Evolutionary conservation across 2,329 filamentous ascomycete genomes (phyloP), one percentile per base, ranked within the genome.

Genomic region (Rosellinia necatrix): DNA sequence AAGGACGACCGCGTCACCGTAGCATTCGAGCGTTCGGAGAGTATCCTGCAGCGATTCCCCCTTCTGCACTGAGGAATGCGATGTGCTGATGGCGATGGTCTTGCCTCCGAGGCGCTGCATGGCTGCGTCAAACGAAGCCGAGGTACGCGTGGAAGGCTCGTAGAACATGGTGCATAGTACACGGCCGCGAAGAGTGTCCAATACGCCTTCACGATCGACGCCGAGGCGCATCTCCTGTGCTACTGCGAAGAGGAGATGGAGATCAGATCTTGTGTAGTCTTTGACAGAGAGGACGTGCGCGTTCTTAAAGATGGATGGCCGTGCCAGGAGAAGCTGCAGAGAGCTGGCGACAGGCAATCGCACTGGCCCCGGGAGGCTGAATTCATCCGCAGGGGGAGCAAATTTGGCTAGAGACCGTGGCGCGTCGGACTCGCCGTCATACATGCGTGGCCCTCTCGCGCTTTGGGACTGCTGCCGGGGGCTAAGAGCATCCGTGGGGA

Each of bases 51-150:
- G 84, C 3, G 88, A 87, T 78, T 99, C 94, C 37, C 94, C 94
- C 82, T 99, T 99, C 74, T 92, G 84, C 3, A 92, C 92, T 12
- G 91, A 96, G 2, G 93, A 97, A 65, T 90, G 85, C 5, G 87
- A 83, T 2, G 93, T 96, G 35, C 91, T 81, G 69, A 97, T 87
- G 49, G 87, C 81, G 50, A 99, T 83, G 3, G 89, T 93, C 44
- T 91, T 85, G 43, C 94, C 94, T 65, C 94, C 94, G 4, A 99
- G 87, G 49, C 96, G 89, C 80, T 99, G 96, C 94, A 99, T 99
- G 37, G 94, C 94, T 53, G 93, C 90, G 71, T 99, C 94, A 68
- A 99, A 99, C 3, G 94, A 99, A 32, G 90, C 86, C 10, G 93
- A 97, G 4, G 94, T 99, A 51, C 94, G 85, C 2, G 94, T 99